Percentiles rank a stretch among this genome's conserved stretches.
These are phyloP conservation scores for Domatiomyces globalis DNA, from an alignment of 2,329 filamentous ascomycete species.

Conservation along the genomic window DNA sequence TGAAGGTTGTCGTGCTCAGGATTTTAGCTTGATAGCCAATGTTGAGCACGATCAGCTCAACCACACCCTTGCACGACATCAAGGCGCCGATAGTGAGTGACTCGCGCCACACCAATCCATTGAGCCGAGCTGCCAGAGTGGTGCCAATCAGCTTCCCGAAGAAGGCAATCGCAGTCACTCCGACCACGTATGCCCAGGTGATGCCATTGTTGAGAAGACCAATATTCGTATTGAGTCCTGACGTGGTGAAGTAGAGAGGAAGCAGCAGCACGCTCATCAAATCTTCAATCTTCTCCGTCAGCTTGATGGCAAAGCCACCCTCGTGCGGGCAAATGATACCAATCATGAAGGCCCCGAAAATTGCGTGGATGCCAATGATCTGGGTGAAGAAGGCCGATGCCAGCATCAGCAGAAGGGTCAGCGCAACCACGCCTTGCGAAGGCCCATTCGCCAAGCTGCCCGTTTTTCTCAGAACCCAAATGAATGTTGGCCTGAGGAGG, in stretches of 20 bases:
- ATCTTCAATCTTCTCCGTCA: slow-evolving; percentile 90
- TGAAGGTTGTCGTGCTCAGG: slow-evolving; percentile 67
- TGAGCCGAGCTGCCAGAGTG: slow-evolving; percentile 59
- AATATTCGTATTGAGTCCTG: slow-evolving; percentile 75
- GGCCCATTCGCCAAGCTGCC: slow-evolving; percentile 77
- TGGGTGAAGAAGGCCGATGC: slow-evolving; percentile 74
- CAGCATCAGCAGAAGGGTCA: slow-evolving; percentile 68
- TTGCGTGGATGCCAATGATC: slow-evolving; percentile 83
- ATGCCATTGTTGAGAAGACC: slow-evolving; percentile 68
- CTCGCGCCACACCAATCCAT: slow-evolving; percentile 77
- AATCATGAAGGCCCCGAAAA: slow-evolving; percentile 84
- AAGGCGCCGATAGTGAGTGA: slow-evolving; percentile 73
- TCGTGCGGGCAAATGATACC: slow-evolving; percentile 65
- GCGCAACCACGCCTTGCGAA: slow-evolving; percentile 65
- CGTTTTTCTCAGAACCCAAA: slow-evolving; percentile 58
- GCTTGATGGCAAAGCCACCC: slow-evolving; percentile 61
- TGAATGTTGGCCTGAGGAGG: slow-evolving; percentile 56
- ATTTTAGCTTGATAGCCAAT: slow-evolving; percentile 76
- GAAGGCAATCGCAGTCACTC: slow-evolving; percentile 68
- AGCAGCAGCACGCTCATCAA: slow-evolving; percentile 69
- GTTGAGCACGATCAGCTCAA: slow-evolving; percentile 78
- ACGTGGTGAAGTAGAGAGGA: slow-evolving; percentile 85
- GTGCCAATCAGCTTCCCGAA: slow-evolving; percentile 73
- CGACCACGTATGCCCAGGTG: slow-evolving; percentile 82
- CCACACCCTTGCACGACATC: slow-evolving; percentile 94